These are phyloP conservation scores for Aspergillus terreus DNA, from an alignment of 2,329 filamentous ascomycete genomes.

Conservation along the genomic window DNA sequence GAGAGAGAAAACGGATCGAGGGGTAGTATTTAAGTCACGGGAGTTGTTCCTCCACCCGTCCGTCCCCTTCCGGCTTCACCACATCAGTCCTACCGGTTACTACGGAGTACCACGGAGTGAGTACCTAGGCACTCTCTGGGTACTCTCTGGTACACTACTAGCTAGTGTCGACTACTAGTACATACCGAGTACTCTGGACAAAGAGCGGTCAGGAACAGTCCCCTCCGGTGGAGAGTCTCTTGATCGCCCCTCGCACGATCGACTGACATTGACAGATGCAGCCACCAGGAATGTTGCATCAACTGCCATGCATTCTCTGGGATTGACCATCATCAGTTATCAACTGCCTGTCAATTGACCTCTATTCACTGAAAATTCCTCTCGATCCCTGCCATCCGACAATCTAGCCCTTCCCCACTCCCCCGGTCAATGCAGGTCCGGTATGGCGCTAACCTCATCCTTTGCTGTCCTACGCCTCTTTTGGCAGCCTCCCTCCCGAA, in stretches of 20 bases:
- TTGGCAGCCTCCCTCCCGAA: not conserved
- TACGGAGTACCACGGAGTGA: no score
- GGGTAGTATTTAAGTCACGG: constrained; percentile 7
- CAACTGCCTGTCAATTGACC: no score
- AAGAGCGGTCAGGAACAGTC: constrained; percentile 1
- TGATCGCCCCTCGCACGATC: no score
- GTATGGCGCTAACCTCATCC: not conserved
- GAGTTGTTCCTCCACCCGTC: not conserved
- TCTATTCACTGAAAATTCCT: no score
- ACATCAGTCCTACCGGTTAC: no score
- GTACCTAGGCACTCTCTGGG: not conserved
- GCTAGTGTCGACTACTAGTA: no score
- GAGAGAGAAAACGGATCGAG: constrained; percentile 5
- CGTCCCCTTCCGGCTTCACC: not conserved
- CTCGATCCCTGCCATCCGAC: not conserved
- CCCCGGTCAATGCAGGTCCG: not conserved
- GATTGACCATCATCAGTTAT: no score
- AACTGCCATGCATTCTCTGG: no score
- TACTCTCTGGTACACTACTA: not conserved
- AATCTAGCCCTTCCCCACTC: not conserved
- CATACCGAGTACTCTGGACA: not conserved
- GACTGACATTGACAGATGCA: no score
- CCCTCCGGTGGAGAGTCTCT: not conserved
- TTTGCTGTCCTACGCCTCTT: not conserved
- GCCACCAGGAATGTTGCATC: no score